Conservation (phyloP, 176 grass and related monocot species). For the Aegilops tauschii region DNA sequence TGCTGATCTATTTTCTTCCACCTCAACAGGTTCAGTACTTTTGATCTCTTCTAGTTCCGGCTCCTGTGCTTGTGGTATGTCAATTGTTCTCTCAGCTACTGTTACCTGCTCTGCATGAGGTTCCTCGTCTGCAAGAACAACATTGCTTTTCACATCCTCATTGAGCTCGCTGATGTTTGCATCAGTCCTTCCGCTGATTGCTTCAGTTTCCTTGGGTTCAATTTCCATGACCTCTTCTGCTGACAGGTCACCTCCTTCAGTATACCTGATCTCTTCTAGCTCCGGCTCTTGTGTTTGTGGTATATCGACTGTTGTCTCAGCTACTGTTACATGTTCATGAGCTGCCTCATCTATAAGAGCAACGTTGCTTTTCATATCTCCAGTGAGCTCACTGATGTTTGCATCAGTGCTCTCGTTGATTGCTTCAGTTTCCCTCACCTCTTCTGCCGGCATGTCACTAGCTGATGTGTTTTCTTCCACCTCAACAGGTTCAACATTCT, state of each 20-base stretch:
- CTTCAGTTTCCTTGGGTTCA: slow-evolving; percentile 35
- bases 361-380: neutral
- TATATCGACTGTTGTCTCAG: neutral
- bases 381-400: neutral
- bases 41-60: neutral
- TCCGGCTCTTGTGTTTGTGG: slow-evolving; percentile 14
- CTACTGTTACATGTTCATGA: neutral
- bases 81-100: neutral
- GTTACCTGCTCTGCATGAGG: neutral
- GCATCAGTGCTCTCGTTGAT: neutral
- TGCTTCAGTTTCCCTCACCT: slow-evolving; percentile 17
- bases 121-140: neutral
- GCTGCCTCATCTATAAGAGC: neutral
- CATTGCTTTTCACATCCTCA: neutral
- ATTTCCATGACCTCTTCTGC: slow-evolving; percentile 19
- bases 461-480: too few relatives aligned
- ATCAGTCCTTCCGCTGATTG: neutral
- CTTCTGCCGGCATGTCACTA: too few relatives aligned
- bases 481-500: too few relatives aligned
- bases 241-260: neutral
- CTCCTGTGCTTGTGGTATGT: neutral
- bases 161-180: neutral
- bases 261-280: slow-evolving; percentile 28
- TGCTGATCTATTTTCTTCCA: neutral
- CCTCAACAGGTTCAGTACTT: neutral